Conservation (phyloP, 2,329 filamentous ascomycete genomes). For the Cercospora citrullina region DNA sequence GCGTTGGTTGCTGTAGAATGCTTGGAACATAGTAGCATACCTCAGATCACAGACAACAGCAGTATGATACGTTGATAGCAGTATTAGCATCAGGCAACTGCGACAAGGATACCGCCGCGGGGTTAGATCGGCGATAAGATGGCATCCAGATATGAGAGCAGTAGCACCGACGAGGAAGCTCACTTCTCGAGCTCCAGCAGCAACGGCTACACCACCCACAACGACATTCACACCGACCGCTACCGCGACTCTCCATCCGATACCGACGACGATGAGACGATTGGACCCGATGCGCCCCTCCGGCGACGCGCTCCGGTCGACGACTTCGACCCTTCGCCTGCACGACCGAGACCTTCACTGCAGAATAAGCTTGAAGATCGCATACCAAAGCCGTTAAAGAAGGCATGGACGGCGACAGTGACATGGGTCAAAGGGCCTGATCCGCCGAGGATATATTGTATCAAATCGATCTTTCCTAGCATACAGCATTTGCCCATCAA, state of each 20-base stretch:
- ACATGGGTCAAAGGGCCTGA: constrained; percentile 53
- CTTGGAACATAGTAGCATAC: neutral
- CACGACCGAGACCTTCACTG: constrained; percentile 25
- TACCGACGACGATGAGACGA: constrained; percentile 36
- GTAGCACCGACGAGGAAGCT: constrained; percentile 15
- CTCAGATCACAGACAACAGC: neutral
- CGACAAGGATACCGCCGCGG: neutral
- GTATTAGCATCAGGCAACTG: neutral
- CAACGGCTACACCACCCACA: constrained; percentile 21
- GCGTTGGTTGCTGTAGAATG: neutral
- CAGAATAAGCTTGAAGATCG: constrained; percentile 28
- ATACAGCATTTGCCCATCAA: constrained; percentile 67
- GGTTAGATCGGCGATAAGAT: constrained; percentile 9
- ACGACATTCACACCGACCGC: constrained; percentile 24
- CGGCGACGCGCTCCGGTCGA: constrained; percentile 24
- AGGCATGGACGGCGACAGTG: constrained; percentile 40
- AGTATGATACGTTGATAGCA: neutral
- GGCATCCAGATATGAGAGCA: neutral
- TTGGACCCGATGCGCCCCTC: constrained; percentile 32
- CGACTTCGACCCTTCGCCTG: constrained; percentile 32
- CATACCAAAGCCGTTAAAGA: constrained; percentile 32
- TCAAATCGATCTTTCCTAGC: constrained; percentile 59
- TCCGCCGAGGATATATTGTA: constrained; percentile 51
- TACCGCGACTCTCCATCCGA: constrained; percentile 39
- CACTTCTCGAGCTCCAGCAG: constrained; percentile 21